phyloP scores from a whole-genome alignment of 495 filamentous ascomycete genomes.

The Aspergillus nanangensis region DNA sequence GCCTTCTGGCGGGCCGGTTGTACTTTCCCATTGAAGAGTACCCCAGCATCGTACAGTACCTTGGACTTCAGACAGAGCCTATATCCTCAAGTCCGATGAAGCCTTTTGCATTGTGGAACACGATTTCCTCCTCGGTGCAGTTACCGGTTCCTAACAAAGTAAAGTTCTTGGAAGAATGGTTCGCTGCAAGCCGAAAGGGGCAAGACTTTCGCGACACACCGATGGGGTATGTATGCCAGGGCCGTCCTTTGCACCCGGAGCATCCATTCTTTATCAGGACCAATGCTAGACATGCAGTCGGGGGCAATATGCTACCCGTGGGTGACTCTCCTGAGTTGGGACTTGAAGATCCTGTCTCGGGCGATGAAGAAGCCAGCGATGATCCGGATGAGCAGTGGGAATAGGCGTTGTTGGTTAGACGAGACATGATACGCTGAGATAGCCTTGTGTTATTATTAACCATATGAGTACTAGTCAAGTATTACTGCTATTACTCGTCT shows the following conservation, averaged over 20 bases:
- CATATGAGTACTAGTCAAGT: too few relatives aligned
- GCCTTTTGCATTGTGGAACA: not conserved
- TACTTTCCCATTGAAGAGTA: not conserved
- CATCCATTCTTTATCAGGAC: slow-evolving; percentile 50
- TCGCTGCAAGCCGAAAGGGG: slow-evolving; percentile 43
- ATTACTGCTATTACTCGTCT: too few relatives aligned
- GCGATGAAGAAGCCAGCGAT: too few relatives aligned
- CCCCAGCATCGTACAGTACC: not conserved
- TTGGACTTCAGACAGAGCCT: not conserved
- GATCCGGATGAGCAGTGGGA: too few relatives aligned
- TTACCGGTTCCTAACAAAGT: too few relatives aligned
- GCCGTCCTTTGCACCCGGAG: slow-evolving; percentile 25
- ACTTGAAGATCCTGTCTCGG: too few relatives aligned
- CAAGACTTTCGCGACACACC: slow-evolving; percentile 50
- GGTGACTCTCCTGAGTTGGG: too few relatives aligned
- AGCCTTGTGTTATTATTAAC: too few relatives aligned
- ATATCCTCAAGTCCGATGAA: not conserved
- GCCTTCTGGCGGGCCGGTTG: not conserved
- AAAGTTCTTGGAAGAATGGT: slow-evolving; percentile 53
- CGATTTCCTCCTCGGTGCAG: not conserved
- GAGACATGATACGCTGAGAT: too few relatives aligned
- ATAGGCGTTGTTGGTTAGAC: too few relatives aligned
- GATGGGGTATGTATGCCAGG: slow-evolving; percentile 49
- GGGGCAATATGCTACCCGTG: too few relatives aligned
- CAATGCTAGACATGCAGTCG: too few relatives aligned